Evolutionary conservation across 768 basidiomycete genomes (phyloP).

Genomic region (Russula brevipes): DNA sequence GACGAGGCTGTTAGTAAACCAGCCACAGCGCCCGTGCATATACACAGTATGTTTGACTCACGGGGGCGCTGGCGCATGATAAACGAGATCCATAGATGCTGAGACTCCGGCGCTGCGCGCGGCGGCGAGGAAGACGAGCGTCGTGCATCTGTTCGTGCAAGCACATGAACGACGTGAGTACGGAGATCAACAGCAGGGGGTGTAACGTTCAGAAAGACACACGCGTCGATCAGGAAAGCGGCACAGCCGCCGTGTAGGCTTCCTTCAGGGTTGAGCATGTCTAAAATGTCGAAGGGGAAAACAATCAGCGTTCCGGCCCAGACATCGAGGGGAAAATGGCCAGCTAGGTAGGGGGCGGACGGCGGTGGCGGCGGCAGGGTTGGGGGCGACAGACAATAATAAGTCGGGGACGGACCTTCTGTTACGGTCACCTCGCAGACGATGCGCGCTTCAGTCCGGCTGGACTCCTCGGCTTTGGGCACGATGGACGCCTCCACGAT

Average conservation of each 20-base stretch:
- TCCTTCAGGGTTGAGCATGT: slow-evolving; percentile 28
- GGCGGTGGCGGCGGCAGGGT: no score
- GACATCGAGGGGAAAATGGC: no score
- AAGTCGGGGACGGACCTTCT: slow-evolving; percentile 25
- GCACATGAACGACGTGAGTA: no score
- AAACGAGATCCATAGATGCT: slow-evolving; percentile 21
- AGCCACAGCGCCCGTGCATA: no score
- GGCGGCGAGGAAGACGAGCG: slow-evolving; percentile 21
- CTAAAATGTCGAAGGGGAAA: slow-evolving; percentile 8
- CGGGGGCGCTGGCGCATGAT: slow-evolving; percentile 27
- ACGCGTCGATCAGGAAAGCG: slow-evolving; percentile 29
- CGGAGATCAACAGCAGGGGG: neutral
- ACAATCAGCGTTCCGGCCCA: no score
- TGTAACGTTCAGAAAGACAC: neutral
- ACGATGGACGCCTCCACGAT: slow-evolving; percentile 28
- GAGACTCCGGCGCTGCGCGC: slow-evolving; percentile 20
- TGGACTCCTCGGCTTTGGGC: slow-evolving; percentile 30
- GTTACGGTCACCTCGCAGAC: slow-evolving; percentile 31
- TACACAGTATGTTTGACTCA: slow-evolving; percentile 1
- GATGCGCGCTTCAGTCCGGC: slow-evolving; percentile 30
- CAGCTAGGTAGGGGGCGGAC: no score
- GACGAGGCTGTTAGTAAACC: no score
- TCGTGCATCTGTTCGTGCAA: slow-evolving; percentile 22
- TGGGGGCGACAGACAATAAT: no score
- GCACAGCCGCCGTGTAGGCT: slow-evolving; percentile 29